Percentiles rank a stretch among this genome's conserved stretches.
These are phyloP conservation scores for Boletus rex-veris DNA, from an alignment of 768 basidiomycete species.

Conservation along the genomic window DNA sequence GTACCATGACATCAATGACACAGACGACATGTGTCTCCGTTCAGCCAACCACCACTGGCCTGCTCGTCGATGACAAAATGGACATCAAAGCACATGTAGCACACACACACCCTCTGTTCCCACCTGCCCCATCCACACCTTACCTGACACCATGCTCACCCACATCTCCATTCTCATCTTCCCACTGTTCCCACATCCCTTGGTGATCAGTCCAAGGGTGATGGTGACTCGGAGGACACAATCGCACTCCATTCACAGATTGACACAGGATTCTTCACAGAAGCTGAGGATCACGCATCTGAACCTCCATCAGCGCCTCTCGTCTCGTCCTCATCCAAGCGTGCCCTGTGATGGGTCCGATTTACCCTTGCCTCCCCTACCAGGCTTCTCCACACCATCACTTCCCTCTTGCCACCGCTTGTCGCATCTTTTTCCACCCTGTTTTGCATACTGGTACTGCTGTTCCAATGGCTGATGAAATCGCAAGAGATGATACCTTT, in stretches of 20 bases:
- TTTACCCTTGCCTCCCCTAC: not conserved
- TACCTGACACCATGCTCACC: not conserved
- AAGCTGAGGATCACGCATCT: conserved; percentile 4
- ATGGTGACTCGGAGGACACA: conserved; percentile 22
- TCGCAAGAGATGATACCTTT: too few species aligned
- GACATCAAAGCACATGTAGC: not conserved
- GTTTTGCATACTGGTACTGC: too few species aligned
- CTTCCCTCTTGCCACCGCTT: conserved; percentile 59
- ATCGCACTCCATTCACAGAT: conserved; percentile 5
- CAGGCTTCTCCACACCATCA: not conserved
- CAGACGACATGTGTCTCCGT: not conserved
- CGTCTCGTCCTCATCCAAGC: not conserved
- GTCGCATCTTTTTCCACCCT: too few species aligned
- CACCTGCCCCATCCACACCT: not conserved
- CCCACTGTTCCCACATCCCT: conserved; percentile 21
- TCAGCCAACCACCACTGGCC: not conserved
- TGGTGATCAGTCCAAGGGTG: conserved; percentile 27
- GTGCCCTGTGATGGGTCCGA: conserved; percentile 2
- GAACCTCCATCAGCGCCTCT: not conserved
- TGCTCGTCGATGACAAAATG: conserved; percentile 9
- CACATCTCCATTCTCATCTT: conserved; percentile 10
- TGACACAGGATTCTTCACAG: conserved; percentile 12
- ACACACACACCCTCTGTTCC: not conserved
- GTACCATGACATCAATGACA: too few species aligned
- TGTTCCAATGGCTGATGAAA: too few species aligned